Conservation (phyloP, 2,329 filamentous ascomycete species). For the Talaromyces sp. region DNA sequence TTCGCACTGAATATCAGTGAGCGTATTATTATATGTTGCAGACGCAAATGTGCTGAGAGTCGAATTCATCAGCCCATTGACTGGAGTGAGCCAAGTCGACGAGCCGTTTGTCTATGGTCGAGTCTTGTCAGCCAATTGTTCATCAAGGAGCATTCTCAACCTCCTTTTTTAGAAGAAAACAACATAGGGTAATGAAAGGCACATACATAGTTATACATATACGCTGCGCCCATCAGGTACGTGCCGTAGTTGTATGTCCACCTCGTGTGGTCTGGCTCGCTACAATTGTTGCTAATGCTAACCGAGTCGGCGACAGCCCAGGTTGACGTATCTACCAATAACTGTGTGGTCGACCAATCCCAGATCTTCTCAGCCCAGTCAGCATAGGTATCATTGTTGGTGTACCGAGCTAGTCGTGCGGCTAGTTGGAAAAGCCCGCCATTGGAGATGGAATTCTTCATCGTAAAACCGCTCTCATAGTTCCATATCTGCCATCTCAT, state of each 20-base stretch:
- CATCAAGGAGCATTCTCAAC: background rate
- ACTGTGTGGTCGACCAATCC: constrained; percentile 52
- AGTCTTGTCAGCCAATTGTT: background rate
- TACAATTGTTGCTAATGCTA: constrained; percentile 49
- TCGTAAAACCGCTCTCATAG: constrained; percentile 71
- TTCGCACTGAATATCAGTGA: constrained; percentile 60
- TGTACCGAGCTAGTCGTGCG: constrained; percentile 67
- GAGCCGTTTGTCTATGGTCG: constrained; percentile 21
- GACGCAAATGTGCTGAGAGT: constrained; percentile 4
- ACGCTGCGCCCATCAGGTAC: constrained; percentile 56
- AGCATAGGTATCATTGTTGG: constrained; percentile 60
- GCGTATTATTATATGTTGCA: constrained; percentile 28
- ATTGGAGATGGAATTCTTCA: constrained; percentile 80
- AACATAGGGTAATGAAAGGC: too few species aligned
- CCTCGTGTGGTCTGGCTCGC: constrained; percentile 55
- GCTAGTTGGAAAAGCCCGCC: constrained; percentile 77
- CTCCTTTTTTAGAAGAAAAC: background rate
- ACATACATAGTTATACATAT: constrained; percentile 62
- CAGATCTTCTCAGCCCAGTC: constrained; percentile 59
- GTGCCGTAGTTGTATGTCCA: constrained; percentile 65
- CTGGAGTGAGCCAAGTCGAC: constrained; percentile 2
- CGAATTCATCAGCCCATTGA: constrained; percentile 3
- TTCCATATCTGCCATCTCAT: constrained; percentile 77
- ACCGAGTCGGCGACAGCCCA: constrained; percentile 39
- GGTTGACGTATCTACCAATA: constrained; percentile 6